A percentile compares a stretch with the other conserved stretches of the same genome.
These are phyloP conservation scores for Grigorovia yakushimaensis DNA, from an alignment of 805 yeast genomes.

Conservation along the genomic window DNA sequence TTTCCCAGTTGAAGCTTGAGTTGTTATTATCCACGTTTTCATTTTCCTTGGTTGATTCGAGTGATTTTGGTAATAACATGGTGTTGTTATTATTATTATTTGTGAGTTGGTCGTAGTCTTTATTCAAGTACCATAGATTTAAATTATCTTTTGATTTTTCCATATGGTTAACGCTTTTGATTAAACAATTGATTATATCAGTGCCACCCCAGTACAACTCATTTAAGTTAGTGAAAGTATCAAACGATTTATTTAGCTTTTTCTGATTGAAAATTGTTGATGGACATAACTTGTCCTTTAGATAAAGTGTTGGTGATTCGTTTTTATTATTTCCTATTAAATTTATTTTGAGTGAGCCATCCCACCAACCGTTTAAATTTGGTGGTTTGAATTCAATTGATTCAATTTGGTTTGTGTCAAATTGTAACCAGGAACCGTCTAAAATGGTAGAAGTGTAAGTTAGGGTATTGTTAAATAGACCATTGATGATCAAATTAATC, in stretches of 20 bases:
- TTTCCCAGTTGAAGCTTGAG: slow-evolving; percentile 10
- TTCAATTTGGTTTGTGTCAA: slow-evolving; percentile 1
- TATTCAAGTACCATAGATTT: not conserved
- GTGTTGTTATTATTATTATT: not conserved
- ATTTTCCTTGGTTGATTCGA: not conserved
- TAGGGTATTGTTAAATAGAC: slow-evolving; percentile 27
- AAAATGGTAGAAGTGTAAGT: slow-evolving; percentile 27
- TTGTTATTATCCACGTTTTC: not conserved
- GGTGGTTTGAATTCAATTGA: slow-evolving; percentile 81
- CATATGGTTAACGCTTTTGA: not conserved
- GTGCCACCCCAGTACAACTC: slow-evolving; percentile 87
- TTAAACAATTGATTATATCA: slow-evolving; percentile 42
- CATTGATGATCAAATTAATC: not conserved
- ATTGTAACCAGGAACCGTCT: not conserved
- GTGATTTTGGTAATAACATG: no score
- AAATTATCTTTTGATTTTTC: not conserved
- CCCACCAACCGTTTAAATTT: slow-evolving; percentile 74
- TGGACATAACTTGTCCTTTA: slow-evolving; percentile 83
- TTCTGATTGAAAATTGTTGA: slow-evolving; percentile 59
- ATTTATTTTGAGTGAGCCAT: slow-evolving; percentile 74
- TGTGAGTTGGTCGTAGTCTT: not conserved
- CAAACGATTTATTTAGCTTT: slow-evolving; percentile 53
- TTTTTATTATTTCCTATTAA: slow-evolving; percentile 36
- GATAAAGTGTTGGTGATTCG: slow-evolving; percentile 73
- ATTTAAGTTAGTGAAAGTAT: slow-evolving; percentile 53